Conservation (phyloP, 495 filamentous ascomycete species). For the Aspergillus steynii region DNA sequence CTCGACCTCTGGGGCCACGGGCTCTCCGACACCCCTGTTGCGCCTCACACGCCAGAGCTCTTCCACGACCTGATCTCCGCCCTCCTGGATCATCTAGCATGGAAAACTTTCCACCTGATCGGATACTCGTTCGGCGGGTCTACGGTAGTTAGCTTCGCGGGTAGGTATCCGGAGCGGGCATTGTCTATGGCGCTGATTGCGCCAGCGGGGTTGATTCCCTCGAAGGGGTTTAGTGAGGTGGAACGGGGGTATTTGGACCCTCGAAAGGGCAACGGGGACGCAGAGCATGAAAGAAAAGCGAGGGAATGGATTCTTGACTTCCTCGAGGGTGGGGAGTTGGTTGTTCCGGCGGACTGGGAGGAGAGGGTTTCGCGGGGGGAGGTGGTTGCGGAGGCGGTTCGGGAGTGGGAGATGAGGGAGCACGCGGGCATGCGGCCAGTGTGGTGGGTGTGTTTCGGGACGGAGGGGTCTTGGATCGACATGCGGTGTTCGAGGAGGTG, state of each 20-base stretch:
- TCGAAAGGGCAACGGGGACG: slow-evolving; percentile 19
- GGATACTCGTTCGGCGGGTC: slow-evolving; percentile 43
- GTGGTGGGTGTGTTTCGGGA: slow-evolving; percentile 45
- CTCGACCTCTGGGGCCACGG: slow-evolving; percentile 43
- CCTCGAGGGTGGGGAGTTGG: slow-evolving; percentile 36
- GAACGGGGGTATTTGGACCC: slow-evolving; percentile 21
- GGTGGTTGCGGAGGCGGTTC: slow-evolving; percentile 46
- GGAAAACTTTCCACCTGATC: slow-evolving; percentile 34
- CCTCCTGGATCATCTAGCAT: slow-evolving; percentile 26
- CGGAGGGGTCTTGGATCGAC: slow-evolving; percentile 39
- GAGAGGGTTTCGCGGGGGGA: slow-evolving; percentile 41
- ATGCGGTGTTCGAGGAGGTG: slow-evolving; percentile 36
- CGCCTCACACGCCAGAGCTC: slow-evolving; percentile 25
- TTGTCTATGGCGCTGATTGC: slow-evolving; percentile 34
- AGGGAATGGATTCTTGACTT: slow-evolving; percentile 33
- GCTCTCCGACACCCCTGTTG: slow-evolving; percentile 33
- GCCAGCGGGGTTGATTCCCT: slow-evolving; percentile 33
- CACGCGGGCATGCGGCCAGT: slow-evolving; percentile 42
- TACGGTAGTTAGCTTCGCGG: slow-evolving; percentile 30
- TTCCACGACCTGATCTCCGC: slow-evolving; percentile 29
- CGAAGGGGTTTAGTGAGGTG: slow-evolving; percentile 17
- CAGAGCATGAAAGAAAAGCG: slow-evolving; percentile 27
- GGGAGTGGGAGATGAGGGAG: slow-evolving; percentile 43
- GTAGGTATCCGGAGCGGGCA: slow-evolving; percentile 24
- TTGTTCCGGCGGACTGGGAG: slow-evolving; percentile 43